phyloP scores from a whole-genome alignment of 768 basidiomycete genomes.

The Rossbeevera mucosa region DNA sequence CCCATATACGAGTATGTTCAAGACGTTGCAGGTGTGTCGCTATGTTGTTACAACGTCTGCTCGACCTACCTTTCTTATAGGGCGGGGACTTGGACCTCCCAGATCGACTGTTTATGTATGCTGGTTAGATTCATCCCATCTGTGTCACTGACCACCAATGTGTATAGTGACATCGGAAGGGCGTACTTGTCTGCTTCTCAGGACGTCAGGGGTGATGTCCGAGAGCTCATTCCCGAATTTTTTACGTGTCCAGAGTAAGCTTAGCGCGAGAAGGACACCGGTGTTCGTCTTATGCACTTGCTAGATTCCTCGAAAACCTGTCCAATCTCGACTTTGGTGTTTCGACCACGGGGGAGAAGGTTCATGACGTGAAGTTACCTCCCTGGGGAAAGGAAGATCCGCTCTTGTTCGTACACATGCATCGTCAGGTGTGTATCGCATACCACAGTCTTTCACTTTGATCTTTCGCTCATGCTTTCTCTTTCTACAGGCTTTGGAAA shows the following conservation, averaged over 20 bases:
- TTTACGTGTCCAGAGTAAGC: constrained; percentile 75
- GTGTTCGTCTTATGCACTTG: neutral
- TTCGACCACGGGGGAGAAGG: constrained; percentile 66
- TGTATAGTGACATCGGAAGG: constrained; percentile 63
- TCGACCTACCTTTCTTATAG: constrained; percentile 33
- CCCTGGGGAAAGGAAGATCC: constrained; percentile 87
- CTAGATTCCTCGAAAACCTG: constrained; percentile 78
- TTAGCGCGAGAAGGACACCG: neutral
- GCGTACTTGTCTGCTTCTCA: constrained; percentile 81
- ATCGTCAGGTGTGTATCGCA: constrained; percentile 55
- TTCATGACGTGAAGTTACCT: constrained; percentile 85
- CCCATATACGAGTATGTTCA: constrained; percentile 94
- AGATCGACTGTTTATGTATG: constrained; percentile 76
- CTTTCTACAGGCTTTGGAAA: constrained; percentile 70
- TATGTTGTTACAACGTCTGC: neutral
- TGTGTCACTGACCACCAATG: constrained; percentile 4
- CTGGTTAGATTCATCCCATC: neutral
- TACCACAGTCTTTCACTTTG: neutral
- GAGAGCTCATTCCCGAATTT: constrained; percentile 90
- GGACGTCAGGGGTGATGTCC: constrained; percentile 87
- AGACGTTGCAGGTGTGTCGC: constrained; percentile 61
- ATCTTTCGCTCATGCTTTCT: neutral
- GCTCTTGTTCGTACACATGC: constrained; percentile 71
- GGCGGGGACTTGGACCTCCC: constrained; percentile 96
- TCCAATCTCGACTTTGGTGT: constrained; percentile 76